phyloP scores from a whole-genome alignment of 352 stramenopile species.

The Phytophthora sansomeana region DNA sequence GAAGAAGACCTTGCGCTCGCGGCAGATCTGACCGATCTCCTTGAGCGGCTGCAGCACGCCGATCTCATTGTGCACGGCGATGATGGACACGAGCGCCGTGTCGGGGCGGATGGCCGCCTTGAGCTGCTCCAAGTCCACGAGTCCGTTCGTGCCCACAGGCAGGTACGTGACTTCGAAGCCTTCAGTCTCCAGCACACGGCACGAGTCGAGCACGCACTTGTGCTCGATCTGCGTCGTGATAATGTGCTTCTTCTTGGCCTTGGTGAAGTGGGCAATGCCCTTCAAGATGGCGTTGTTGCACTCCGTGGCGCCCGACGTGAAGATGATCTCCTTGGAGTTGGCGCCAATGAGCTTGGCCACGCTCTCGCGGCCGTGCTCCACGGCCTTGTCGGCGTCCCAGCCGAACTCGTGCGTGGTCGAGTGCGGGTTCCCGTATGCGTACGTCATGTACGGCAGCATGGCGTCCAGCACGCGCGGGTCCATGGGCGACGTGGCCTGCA shows the following conservation, averaged over 20 bases:
- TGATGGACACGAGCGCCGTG: slow-evolving; percentile 98
- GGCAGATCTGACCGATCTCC: slow-evolving; percentile 96
- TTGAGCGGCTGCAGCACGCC: slow-evolving; percentile 98
- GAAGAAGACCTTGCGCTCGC: slow-evolving; percentile 96
- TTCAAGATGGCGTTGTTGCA: slow-evolving; percentile 99
- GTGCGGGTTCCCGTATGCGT: slow-evolving; percentile 98
- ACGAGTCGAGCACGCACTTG: slow-evolving; percentile 99
- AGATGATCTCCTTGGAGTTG: slow-evolving; percentile 98
- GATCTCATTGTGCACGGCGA: slow-evolving; percentile 99
- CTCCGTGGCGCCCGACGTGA: slow-evolving; percentile 99
- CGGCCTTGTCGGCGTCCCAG: slow-evolving; percentile 97
- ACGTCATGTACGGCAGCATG: slow-evolving; percentile 98
- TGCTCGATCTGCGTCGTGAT: slow-evolving; percentile 99
- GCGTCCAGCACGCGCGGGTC: slow-evolving; percentile 98
- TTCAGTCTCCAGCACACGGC: slow-evolving; percentile 96
- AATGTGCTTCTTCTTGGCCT: slow-evolving; percentile 97
- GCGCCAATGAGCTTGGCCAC: slow-evolving; percentile 96
- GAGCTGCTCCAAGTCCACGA: slow-evolving; percentile 96
- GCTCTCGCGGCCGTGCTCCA: slow-evolving; percentile 91
- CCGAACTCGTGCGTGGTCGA: slow-evolving; percentile 98
- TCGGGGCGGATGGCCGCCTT: slow-evolving; percentile 94
- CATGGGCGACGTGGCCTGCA: slow-evolving; percentile 98
- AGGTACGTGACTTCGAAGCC: slow-evolving; percentile 99
- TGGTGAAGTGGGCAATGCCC: slow-evolving; percentile 96
- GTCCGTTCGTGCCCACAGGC: slow-evolving; percentile 91